Evolutionary conservation across 2,329 filamentous ascomycete species (phyloP).

Genomic region (Hymenotorrendiella dingleyae): DNA sequence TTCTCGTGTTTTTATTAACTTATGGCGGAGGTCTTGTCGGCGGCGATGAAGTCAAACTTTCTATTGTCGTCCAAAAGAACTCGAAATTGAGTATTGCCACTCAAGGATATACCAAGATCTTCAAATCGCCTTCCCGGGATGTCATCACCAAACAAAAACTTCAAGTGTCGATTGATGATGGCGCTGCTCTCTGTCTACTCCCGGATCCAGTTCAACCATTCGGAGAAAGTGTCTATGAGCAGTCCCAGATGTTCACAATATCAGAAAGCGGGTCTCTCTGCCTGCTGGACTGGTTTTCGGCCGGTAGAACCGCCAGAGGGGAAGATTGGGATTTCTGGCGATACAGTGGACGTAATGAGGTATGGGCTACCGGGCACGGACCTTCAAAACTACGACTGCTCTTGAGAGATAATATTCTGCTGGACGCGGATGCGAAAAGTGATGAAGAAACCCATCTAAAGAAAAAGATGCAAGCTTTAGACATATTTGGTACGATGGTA

Average conservation of each 20-base stretch:
- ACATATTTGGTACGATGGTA: constrained; percentile 79
- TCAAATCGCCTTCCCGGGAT: constrained; percentile 62
- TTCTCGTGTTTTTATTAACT: constrained; percentile 83
- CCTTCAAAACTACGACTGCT: constrained; percentile 54
- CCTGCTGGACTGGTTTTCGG: constrained; percentile 89
- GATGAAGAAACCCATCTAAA: constrained; percentile 37
- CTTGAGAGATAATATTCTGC: constrained; percentile 76
- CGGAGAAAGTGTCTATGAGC: constrained; percentile 74
- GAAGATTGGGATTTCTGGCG: constrained; percentile 80
- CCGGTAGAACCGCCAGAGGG: constrained; percentile 76
- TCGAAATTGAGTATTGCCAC: constrained; percentile 64
- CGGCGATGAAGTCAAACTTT: constrained; percentile 74
- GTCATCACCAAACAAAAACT: constrained; percentile 54
- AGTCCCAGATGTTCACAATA: constrained; percentile 71
- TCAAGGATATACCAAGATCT: constrained; percentile 89
- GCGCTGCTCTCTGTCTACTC: constrained; percentile 58
- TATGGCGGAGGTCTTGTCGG: constrained; percentile 92
- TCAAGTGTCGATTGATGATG: constrained; percentile 42
- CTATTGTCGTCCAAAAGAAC: constrained; percentile 54
- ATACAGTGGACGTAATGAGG: constrained; percentile 82
- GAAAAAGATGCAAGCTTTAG: constrained; percentile 66
- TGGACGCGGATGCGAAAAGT: constrained; percentile 50
- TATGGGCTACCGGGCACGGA: constrained; percentile 51
- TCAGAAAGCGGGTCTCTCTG: constrained; percentile 59
- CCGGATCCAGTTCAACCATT: constrained; percentile 95